Base-by-base conservation (phyloP, 805 yeast genomes). In the Clavispora carvajalis region DNA sequence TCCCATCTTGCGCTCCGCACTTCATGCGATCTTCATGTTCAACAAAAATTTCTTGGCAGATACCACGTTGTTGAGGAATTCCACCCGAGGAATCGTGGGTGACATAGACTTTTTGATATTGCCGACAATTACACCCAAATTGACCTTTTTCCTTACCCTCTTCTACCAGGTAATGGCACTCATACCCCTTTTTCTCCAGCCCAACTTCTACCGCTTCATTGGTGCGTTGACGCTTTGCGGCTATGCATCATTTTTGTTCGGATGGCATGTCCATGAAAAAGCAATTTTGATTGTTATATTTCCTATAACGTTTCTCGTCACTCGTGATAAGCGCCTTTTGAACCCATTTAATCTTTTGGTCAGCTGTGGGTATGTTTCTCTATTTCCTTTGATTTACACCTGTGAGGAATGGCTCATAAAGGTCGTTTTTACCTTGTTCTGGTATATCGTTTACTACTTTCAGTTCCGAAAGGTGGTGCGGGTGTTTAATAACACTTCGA, bases 201-300 rank as follows among this genome's bases (percentile, higher is more conserved):
- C 96, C 4, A 79, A 80, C 2, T 85, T 74, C 58, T 79, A 79
- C 47, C 72, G 95, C 48, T 93, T 93, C 51, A 60, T 90, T 13
- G 96, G 95, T 0, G 77, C 90, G 1, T 63, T 93, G 52, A 83
- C 96, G 0, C 71, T 91, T 36, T 91, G 98, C 63, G 98, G 95
- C 4, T 87, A 79, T 63, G 81, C 96, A 0, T 85, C 96, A 2
- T 93, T 86, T 56, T 64, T 93, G 36, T 93, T 93, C 63, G 99
- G 99, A 5, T 93, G 98, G 97, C 98, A 93, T 57, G 99, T 93
- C 18, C 99, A 93, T 65, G 99, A 93, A 62, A 93, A 93, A 72
- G 98, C 98, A 0, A 79, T 93, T n/a, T 73, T 93, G 71, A 60
- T 90, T 16, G 82, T 91, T 3, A 84, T 93, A 7, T 76, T 93